Evolutionary conservation across 148 eudicot genomes (phyloP), one percentile per base, ranked within the genome.

Genomic region (Oxyria digyna): DNA sequence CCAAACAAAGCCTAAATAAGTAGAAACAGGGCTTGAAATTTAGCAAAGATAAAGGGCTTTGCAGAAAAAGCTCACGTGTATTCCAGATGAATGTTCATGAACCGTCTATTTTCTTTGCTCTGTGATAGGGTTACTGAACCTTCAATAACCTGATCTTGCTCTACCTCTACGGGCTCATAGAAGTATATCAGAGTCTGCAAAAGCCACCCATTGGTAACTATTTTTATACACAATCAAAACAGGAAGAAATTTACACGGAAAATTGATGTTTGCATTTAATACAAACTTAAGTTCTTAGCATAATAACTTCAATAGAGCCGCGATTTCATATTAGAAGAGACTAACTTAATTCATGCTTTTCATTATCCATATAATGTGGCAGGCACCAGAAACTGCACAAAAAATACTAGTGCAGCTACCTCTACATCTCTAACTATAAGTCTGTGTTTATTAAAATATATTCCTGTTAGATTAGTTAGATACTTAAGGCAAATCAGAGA

Each of bases 141-240:
- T 74, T 86, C 86, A 74, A 93, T 90, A 38, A 77, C 41, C 69
- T 91, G 97, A 82, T 93, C 98, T 79, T 93, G 98, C 77, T 87
- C 98, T 69, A 93, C 87, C 35, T 91, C 97, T 49, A 88, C 76
- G 50, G 96, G 96, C 70, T 93, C 98, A 62, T 87, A 89, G 59
- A 89, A 86, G 87, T 87, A 93, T 8, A 93, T 74, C 80, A 93
- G 48, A 0, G 96, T 86, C 98, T 93, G 87, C 82, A 71, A 65
- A 18, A 59, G 1, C 0, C 35, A 59, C 35, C 20, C 54, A 66
- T 49, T 49, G 10, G 3, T 20, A 49, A 49, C 26, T 20, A 49
- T 49, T n/a, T 20, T 18, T 4, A 14, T 43, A 13, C 49, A 43
- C 9, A 20, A 46, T 46, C 52, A 46, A 46, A 8, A n/a, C 24